phyloP scores from a whole-genome alignment of 805 yeast genomes.

The Debaryomyces hansenii region DNA sequence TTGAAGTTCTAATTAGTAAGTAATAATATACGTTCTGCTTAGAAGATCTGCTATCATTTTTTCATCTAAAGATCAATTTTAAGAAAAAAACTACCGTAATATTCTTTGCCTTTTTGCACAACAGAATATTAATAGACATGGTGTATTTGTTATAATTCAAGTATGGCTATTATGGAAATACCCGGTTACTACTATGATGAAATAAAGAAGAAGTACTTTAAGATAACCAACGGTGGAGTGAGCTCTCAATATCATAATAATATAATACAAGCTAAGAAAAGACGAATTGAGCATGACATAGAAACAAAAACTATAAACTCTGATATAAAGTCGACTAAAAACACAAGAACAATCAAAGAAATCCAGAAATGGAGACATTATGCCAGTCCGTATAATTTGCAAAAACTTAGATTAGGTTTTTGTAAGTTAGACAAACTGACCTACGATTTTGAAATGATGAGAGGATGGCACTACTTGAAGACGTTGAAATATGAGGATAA shows the following conservation, averaged over 20 bases:
- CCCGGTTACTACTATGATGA: conserved; percentile 29
- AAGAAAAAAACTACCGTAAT: too few species aligned
- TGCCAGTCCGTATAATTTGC: neutral
- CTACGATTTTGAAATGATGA: neutral
- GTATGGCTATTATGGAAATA: conserved; percentile 9
- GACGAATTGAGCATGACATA: conserved; percentile 8
- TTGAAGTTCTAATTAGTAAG: too few species aligned
- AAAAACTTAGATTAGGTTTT: neutral
- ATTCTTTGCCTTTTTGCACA: too few species aligned
- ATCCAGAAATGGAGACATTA: neutral
- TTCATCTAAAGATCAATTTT: too few species aligned
- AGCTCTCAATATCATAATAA: conserved; percentile 24
- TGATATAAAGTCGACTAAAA: neutral
- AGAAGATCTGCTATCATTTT: too few species aligned
- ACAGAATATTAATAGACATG: too few species aligned
- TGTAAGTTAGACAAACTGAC: neutral
- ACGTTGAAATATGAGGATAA: neutral
- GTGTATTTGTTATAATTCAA: too few species aligned
- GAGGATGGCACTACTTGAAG: neutral
- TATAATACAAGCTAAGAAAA: conserved; percentile 17
- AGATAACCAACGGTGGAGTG: conserved; percentile 24
- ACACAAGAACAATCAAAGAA: neutral
- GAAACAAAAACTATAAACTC: neutral
- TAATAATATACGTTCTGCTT: too few species aligned
- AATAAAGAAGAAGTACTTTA: conserved; percentile 22